Evolutionary conservation across 495 filamentous ascomycete species (phyloP).

Genomic region (Xylaria palmicola): DNA sequence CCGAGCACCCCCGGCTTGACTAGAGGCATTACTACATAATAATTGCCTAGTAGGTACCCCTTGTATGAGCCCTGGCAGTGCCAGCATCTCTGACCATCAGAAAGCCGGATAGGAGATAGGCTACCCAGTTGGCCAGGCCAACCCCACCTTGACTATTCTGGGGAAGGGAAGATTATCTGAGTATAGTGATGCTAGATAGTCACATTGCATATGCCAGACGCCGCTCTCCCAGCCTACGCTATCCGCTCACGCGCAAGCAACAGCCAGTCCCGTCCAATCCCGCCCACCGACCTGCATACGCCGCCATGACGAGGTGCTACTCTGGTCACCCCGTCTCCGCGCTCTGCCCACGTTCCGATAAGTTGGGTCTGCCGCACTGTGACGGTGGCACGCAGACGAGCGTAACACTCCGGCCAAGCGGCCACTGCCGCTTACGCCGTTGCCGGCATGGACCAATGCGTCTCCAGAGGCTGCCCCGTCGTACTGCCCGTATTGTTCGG

Average conservation of each 20-base stretch:
- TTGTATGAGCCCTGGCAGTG: not conserved
- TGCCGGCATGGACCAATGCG: conserved; percentile 20
- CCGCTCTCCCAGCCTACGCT: conserved; percentile 6
- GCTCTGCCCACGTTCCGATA: conserved; percentile 15
- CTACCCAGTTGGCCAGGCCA: conserved; percentile 5
- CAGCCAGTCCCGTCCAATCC: conserved; percentile 11
- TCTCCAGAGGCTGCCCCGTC: not conserved
- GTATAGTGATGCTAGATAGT: conserved; percentile 7
- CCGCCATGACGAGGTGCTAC: conserved; percentile 26
- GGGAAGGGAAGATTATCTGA: conserved; percentile 10
- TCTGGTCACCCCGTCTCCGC: conserved; percentile 9
- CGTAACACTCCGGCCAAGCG: conserved; percentile 23
- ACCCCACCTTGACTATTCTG: conserved; percentile 11
- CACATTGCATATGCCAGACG: conserved; percentile 17
- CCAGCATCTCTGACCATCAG: not conserved
- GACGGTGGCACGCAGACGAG: conserved; percentile 23
- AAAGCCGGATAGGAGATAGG: not conserved
- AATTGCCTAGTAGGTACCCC: not conserved
- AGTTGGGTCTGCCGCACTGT: conserved; percentile 36
- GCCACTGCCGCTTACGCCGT: conserved; percentile 24
- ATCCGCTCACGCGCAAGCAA: conserved; percentile 8
- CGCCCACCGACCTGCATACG: conserved; percentile 9
- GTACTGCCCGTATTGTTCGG: not conserved
- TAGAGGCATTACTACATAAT: too few relatives aligned
- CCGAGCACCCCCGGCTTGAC: too few relatives aligned